Conservation (phyloP, 768 basidiomycete species). For the Atractiella rhizophila region DNA sequence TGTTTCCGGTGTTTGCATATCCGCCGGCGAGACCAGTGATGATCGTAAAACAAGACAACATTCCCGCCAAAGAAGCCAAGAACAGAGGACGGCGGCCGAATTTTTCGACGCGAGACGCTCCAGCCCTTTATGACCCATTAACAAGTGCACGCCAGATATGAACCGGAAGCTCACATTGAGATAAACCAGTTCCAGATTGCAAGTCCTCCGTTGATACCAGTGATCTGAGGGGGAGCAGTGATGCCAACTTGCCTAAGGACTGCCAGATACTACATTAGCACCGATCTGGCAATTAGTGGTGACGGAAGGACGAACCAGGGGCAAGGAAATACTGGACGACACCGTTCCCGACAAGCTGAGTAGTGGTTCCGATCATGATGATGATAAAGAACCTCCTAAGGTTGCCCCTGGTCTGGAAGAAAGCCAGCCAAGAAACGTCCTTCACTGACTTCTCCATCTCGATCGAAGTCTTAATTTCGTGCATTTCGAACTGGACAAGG, state of each 20-base stretch:
- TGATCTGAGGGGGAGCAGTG: slow-evolving; percentile 7
- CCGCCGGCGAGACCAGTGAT: slow-evolving; percentile 16
- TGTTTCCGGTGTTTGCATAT: slow-evolving; percentile 12
- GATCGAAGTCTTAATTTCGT: slow-evolving; percentile 1
- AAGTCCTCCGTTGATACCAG: slow-evolving; percentile 14
- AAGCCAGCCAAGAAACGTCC: background rate
- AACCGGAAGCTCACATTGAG: too few species aligned
- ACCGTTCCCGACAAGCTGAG: too few species aligned
- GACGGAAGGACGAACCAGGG: too few species aligned
- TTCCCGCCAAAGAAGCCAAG: slow-evolving; percentile 15
- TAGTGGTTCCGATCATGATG: too few species aligned
- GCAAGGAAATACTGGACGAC: too few species aligned
- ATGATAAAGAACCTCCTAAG: slow-evolving; percentile 1
- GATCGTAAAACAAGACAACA: slow-evolving; percentile 12
- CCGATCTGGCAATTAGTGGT: too few species aligned
- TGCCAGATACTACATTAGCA: too few species aligned
- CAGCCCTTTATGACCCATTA: slow-evolving; percentile 13
- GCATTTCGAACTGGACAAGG: background rate
- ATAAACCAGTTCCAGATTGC: slow-evolving; percentile 4
- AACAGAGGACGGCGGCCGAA: slow-evolving; percentile 18
- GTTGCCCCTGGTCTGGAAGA: slow-evolving; percentile 2
- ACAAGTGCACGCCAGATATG: background rate
- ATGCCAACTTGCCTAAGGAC: slow-evolving; percentile 19
- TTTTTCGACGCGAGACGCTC: slow-evolving; percentile 17
- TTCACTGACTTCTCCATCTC: background rate